Conservation (phyloP, 768 basidiomycete genomes). For the Phaeotremella fagi region DNA sequence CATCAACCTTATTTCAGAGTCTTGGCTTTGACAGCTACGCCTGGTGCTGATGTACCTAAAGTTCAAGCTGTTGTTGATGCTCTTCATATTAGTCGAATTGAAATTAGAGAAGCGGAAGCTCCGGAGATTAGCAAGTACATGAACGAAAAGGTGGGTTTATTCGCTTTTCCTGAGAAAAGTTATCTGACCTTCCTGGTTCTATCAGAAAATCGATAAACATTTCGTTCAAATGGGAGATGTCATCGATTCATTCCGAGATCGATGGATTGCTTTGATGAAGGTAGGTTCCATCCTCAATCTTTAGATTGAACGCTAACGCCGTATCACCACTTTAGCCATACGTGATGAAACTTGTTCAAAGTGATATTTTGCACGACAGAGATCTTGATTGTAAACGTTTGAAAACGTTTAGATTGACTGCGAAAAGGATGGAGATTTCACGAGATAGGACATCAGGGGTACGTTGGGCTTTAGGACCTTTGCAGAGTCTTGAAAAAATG, state of each 20-base stretch:
- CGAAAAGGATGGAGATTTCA: conserved; percentile 31
- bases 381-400: conserved; percentile 58
- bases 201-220: conserved; percentile 71
- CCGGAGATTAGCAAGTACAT: conserved; percentile 80
- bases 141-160: conserved; percentile 67
- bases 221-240: conserved; percentile 68
- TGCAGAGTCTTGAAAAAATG: conserved; percentile 56
- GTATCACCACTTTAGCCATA: conserved; percentile 35
- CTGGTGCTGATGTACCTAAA: conserved; percentile 76
- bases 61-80: conserved; percentile 87
- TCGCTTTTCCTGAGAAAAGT: neutral
- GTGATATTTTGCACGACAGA: conserved; percentile 34
- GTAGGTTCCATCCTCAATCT: conserved; percentile 48
- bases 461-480: conserved; percentile 55
- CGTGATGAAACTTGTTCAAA: conserved; percentile 37
- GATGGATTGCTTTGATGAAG: conserved; percentile 68
- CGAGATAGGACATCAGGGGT: conserved; percentile 49
- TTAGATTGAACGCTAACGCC: neutral
- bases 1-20: conserved; percentile 91
- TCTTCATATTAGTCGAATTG: conserved; percentile 89
- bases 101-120: conserved; percentile 86
- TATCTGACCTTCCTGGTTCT: neutral
- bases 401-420: conserved; percentile 56
- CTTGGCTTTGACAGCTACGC: conserved; percentile 91
- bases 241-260: conserved; percentile 62